Percentiles rank a stretch among this genome's conserved stretches.
These are phyloP conservation scores for Cryptococcus neoformans DNA, from an alignment of 1,284 basidiomycete genomes.

Conservation along the genomic window DNA sequence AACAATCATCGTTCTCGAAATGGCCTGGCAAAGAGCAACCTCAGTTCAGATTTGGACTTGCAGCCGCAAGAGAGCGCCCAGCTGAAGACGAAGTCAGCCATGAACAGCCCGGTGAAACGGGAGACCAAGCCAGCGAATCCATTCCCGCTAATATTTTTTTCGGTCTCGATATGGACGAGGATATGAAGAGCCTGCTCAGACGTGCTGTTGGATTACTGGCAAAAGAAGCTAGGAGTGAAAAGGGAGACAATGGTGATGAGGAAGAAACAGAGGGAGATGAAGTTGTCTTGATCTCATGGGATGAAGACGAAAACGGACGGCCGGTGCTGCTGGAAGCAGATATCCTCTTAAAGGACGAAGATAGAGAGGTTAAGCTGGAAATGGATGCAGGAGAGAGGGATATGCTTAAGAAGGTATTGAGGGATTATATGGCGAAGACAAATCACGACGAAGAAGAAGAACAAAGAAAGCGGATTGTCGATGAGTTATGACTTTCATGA, in stretches of 20 bases:
- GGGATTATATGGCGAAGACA: slow-evolving; percentile 8
- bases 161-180: slow-evolving; percentile 6
- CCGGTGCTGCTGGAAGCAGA: slow-evolving; percentile 11
- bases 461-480: not conserved
- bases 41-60: slow-evolving; percentile 8
- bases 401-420: slow-evolving; percentile 11
- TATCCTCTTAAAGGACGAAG: slow-evolving; percentile 3
- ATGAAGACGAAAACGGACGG: slow-evolving; percentile 15
- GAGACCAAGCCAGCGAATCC: slow-evolving; percentile 3
- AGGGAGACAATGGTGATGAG: not conserved
- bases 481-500: not conserved
- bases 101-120: not conserved
- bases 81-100: not conserved
- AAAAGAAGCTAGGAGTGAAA: not conserved
- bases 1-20: slow-evolving; percentile 1
- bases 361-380: not conserved
- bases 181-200: slow-evolving; percentile 6
- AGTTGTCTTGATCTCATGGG: slow-evolving; percentile 15
- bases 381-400: slow-evolving; percentile 10
- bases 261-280: slow-evolving; percentile 4
- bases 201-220: slow-evolving; percentile 8
- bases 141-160: not conserved
- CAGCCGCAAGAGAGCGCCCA: not conserved
- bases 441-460: not conserved
- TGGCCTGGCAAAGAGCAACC: slow-evolving; percentile 6